These are phyloP conservation scores for Xerocomus nothofagi DNA, from an alignment of 1,284 basidiomycete species.

Conservation along the genomic window DNA sequence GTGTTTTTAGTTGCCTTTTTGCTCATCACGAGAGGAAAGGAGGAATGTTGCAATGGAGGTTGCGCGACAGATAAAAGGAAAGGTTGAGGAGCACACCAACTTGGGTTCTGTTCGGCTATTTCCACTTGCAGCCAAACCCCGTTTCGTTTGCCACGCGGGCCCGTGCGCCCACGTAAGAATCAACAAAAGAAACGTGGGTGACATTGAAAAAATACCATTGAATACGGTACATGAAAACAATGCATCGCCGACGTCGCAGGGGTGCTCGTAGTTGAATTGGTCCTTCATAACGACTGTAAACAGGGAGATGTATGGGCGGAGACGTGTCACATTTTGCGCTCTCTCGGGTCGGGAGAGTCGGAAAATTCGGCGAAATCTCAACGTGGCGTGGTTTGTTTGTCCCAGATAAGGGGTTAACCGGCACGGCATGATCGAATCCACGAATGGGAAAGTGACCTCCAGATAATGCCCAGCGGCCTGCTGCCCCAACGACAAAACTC, in stretches of 20 bases:
- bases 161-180: slow-evolving; percentile 41
- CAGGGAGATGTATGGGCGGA: slow-evolving; percentile 3
- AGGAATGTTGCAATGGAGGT: slow-evolving; percentile 23
- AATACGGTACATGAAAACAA: slow-evolving; percentile 31
- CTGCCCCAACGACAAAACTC: not conserved
- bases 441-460: slow-evolving; percentile 10
- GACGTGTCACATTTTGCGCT: not conserved
- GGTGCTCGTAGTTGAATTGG: slow-evolving; percentile 18
- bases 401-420: slow-evolving; percentile 30
- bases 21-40: slow-evolving; percentile 44
- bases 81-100: slow-evolving; percentile 42
- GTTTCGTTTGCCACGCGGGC: slow-evolving; percentile 41
- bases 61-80: slow-evolving; percentile 40
- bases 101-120: slow-evolving; percentile 42
- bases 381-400: slow-evolving; percentile 35
- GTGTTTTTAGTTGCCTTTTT: slow-evolving; percentile 55
- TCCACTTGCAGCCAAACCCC: slow-evolving; percentile 40
- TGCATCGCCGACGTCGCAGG: slow-evolving; percentile 22
- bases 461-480: slow-evolving; percentile 10
- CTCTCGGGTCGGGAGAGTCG: slow-evolving; percentile 2
- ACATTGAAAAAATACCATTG: slow-evolving; percentile 35
- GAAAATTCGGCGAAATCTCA: slow-evolving; percentile 13
- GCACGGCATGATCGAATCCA: slow-evolving; percentile 26
- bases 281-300: slow-evolving; percentile 17
- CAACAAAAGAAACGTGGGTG: slow-evolving; percentile 37